Evolutionary conservation across 2,329 filamentous ascomycete genomes (phyloP).

Genomic region (Chaetomium sp.): DNA sequence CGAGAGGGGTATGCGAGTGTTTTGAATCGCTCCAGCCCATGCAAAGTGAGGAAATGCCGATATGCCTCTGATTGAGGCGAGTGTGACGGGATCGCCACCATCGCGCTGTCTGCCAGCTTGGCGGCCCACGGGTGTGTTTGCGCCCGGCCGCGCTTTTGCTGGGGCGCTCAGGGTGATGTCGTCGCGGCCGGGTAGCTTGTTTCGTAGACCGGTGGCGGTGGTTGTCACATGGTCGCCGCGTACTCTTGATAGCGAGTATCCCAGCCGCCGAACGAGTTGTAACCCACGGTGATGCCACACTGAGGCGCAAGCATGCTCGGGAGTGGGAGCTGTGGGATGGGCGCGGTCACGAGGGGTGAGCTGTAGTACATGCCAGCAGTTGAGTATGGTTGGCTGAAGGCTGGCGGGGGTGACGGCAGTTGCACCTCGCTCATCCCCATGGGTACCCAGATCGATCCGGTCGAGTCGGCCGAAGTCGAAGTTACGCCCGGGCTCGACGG

Average conservation of each 20-base stretch:
- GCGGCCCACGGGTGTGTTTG: constrained; percentile 32
- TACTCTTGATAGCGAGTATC: constrained; percentile 77
- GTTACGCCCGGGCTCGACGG: constrained; percentile 84
- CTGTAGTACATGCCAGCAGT: constrained; percentile 78
- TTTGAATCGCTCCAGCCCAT: constrained; percentile 35
- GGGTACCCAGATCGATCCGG: constrained; percentile 73
- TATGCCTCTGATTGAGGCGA: constrained; percentile 39
- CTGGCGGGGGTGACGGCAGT: constrained; percentile 75
- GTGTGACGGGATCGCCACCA: constrained; percentile 33
- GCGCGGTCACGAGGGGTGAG: constrained; percentile 71
- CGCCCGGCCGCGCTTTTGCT: constrained; percentile 29
- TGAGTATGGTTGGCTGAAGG: constrained; percentile 77
- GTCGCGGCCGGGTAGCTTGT: constrained; percentile 53
- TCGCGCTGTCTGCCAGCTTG: constrained; percentile 30
- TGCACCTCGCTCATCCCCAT: constrained; percentile 75
- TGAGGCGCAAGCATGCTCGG: constrained; percentile 85
- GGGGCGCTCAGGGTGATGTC: constrained; percentile 45
- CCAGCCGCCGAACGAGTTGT: constrained; percentile 82
- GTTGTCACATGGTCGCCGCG: constrained; percentile 82
- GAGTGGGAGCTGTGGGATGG: constrained; percentile 75
- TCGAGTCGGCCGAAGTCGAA: constrained; percentile 68
- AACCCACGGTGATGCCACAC: constrained; percentile 78
- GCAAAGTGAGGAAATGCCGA: constrained; percentile 31
- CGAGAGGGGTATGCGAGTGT: constrained; percentile 37
- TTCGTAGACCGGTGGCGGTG: constrained; percentile 52